These are phyloP conservation scores for Boechera retrofracta DNA, from an alignment of 345 rosid species.

Conservation along the genomic window DNA sequence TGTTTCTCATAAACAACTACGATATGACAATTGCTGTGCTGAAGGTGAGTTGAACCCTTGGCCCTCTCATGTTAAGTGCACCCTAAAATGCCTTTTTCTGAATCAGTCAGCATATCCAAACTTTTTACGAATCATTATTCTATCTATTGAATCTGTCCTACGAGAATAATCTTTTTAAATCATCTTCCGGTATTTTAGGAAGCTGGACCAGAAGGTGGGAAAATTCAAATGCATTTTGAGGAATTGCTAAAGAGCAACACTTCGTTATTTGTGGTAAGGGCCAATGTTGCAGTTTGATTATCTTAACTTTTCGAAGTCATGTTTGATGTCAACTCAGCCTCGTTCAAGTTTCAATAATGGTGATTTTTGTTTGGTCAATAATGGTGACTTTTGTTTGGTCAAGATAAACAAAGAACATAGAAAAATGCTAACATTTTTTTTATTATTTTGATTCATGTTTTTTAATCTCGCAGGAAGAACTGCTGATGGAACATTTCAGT, in stretches of 20 bases:
- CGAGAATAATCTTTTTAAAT: neutral
- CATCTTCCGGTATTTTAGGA: constrained; percentile 55
- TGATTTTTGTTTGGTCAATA: neutral
- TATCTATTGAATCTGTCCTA: neutral
- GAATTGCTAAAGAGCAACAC: constrained; percentile 92
- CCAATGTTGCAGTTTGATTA: constrained; percentile 13
- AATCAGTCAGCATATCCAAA: constrained; percentile 13
- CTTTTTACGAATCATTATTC: neutral
- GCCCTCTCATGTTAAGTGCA: constrained; percentile 12
- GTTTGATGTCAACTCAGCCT: neutral
- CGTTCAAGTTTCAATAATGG: neutral
- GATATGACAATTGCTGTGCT: constrained; percentile 95
- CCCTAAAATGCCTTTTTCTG: constrained; percentile 15
- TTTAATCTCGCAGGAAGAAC: constrained; percentile 75
- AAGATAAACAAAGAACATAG: too few species aligned
- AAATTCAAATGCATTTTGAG: constrained; percentile 89
- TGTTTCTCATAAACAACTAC: constrained; percentile 92
- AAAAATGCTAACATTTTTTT: too few species aligned
- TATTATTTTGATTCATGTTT: neutral
- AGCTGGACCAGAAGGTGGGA: constrained; percentile 96
- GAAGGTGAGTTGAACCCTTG: constrained; percentile 61
- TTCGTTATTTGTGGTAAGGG: constrained; percentile 79
- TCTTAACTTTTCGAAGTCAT: neutral
- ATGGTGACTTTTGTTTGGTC: too few species aligned
- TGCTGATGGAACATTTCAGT: constrained; percentile 87